Evolutionary conservation across 768 basidiomycete species (phyloP), one percentile per base, ranked within the genome.

Genomic region (Tricholoma terreum): DNA sequence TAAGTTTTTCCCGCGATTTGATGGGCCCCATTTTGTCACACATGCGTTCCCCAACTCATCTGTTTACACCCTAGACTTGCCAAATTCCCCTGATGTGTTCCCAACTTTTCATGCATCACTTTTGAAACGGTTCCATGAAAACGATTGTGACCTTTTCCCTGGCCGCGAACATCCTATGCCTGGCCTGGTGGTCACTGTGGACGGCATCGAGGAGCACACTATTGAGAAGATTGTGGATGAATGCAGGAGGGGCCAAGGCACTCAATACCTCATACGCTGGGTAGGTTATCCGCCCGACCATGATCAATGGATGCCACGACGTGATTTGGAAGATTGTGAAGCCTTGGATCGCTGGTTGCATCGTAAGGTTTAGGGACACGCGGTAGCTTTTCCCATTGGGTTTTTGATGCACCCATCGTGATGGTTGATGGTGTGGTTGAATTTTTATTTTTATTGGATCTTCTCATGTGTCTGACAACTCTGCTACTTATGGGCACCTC

Each of bases 91-190:
- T 4, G 58, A 45, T 53, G 59, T 69, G 4, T 69, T 68, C 56
- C 66, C 67, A 0, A 70, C 62, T 0, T 80, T 76, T 63, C 76
- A 79, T 33, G 58, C 65, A 0, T 71, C 68, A 4, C 63, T 73
- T 21, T 55, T 77, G 0, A 35, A 56, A 0, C 62, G 55, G 2
- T 67, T 57, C 49, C 7, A 50, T 1, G 51, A 71, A 0, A 80
- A 78, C 51, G 69, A 79, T 57, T 21, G 52, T 12, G 4, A n/a
- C 0, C 55, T 65, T 0, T 77, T 76, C 59, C 76, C 78, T 0
- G 54, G 46, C 0, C 63, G 72, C 1, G 53, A 63, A 6, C 43
- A 62, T 1, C 27, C 12, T 5, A 6, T 50, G 0, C 38, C 50
- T 1, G 70, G 68, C 0, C 67, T 69, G 1, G 54, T 71, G 6